Conservation (phyloP, 1,284 basidiomycete genomes). For the Ustilago trichophora region DNA sequence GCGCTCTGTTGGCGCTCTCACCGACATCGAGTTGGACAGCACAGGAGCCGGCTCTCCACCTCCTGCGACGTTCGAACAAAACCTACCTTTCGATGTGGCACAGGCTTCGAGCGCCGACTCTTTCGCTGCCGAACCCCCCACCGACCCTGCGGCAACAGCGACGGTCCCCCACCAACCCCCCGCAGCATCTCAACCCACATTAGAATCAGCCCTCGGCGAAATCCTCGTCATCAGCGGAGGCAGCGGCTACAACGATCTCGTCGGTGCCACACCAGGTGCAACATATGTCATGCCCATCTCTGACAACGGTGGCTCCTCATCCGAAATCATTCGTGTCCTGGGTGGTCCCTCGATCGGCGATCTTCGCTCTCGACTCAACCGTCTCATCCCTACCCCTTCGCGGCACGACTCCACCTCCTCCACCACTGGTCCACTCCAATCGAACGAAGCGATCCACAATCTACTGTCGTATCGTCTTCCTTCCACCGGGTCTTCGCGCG, state of each 20-base stretch:
- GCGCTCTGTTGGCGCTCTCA: constrained; percentile 7
- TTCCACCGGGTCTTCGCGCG: constrained; percentile 74
- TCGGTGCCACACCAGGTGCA: constrained; percentile 69
- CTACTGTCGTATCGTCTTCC: constrained; percentile 85
- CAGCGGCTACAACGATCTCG: constrained; percentile 70
- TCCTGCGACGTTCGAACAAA: constrained; percentile 2
- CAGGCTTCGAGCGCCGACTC: too few species aligned
- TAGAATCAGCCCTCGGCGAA: constrained; percentile 27
- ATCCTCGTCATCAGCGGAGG: constrained; percentile 70
- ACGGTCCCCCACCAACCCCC: too few species aligned
- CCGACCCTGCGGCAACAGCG: too few species aligned
- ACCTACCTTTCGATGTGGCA: not conserved
- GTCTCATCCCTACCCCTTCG: constrained; percentile 76
- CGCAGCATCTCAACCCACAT: not conserved
- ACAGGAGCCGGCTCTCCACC: constrained; percentile 36
- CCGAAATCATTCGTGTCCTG: constrained; percentile 57
- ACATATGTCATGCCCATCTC: constrained; percentile 71
- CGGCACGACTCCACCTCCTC: constrained; percentile 70
- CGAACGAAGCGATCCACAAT: constrained; percentile 73
- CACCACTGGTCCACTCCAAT: constrained; percentile 34
- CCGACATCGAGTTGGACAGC: constrained; percentile 30
- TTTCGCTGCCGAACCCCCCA: too few species aligned
- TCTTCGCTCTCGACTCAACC: constrained; percentile 79
- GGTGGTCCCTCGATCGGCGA: constrained; percentile 64
- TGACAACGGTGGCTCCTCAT: constrained; percentile 73